Conservation (phyloP, 495 filamentous ascomycete species). For the Astrothelium subdiscretum region DNA sequence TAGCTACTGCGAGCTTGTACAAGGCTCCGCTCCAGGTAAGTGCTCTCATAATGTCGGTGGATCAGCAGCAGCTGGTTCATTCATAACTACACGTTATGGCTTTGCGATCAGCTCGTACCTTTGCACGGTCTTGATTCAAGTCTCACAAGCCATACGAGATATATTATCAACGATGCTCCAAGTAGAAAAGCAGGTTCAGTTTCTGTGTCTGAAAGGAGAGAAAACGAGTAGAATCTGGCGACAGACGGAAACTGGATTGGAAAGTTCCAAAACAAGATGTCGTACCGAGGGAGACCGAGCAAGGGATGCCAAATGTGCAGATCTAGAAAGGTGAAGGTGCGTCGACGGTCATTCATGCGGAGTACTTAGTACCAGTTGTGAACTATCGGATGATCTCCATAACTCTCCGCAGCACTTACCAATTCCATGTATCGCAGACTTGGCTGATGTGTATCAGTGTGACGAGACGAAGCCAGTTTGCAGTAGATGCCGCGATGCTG, state of each 20-base stretch:
- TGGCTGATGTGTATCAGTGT: conserved; percentile 8
- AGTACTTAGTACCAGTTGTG: not conserved
- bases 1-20: not conserved
- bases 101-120: not conserved
- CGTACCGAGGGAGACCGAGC: conserved; percentile 18
- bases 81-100: not conserved
- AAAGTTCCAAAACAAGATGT: conserved; percentile 6
- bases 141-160: not conserved
- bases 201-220: not conserved
- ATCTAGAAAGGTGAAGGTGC: conserved; percentile 17
- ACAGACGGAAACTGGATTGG: not conserved
- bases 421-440: not conserved
- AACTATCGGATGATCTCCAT: too few species aligned
- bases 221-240: not conserved
- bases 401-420: not conserved
- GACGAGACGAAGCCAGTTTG: conserved; percentile 18
- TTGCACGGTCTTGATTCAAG: not conserved
- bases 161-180: not conserved
- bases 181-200: not conserved
- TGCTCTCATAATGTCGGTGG: not conserved
- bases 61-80: not conserved
- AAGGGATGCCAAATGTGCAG: conserved; percentile 19
- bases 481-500: conserved; percentile 8
- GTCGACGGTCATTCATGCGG: not conserved
- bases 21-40: not conserved